Evolutionary conservation across 371 early-diverging fungal species (phyloP).

Genomic region (Coemansia sp.): DNA sequence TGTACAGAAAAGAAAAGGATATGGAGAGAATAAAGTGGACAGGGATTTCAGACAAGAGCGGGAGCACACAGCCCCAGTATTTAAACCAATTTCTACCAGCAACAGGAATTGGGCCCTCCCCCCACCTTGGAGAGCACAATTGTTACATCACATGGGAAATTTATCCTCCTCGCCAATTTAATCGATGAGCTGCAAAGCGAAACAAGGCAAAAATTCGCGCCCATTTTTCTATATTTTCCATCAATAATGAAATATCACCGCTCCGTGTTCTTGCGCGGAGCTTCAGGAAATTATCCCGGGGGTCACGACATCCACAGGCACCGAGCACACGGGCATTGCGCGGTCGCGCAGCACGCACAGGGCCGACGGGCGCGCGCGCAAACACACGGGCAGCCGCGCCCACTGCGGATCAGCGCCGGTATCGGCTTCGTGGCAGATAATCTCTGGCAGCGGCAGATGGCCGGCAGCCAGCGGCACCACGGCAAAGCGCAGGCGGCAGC

Average conservation of each 20-base stretch:
- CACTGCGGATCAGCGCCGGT: constrained; percentile 2
- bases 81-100: no score
- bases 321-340: neutral
- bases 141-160: no score
- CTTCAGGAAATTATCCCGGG: no score
- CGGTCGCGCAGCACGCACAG: neutral
- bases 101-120: no score
- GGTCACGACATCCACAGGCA: constrained; percentile 5
- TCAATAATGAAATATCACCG: no score
- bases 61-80: no score
- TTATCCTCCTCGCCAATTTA: no score
- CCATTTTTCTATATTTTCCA: no score
- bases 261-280: no score
- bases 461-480: constrained; percentile 38
- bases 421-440: constrained; percentile 25
- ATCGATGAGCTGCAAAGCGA: no score
- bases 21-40: neutral
- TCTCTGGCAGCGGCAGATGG: constrained; percentile 30
- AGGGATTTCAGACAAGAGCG: neutral
- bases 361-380: neutral
- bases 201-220: no score
- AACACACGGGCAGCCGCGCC: neutral
- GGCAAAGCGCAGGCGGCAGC: constrained; percentile 12
- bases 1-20: neutral
- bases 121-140: no score